These are phyloP conservation scores for Penicillium sp. DNA, from an alignment of 2,329 filamentous ascomycete genomes.

Conservation along the genomic window DNA sequence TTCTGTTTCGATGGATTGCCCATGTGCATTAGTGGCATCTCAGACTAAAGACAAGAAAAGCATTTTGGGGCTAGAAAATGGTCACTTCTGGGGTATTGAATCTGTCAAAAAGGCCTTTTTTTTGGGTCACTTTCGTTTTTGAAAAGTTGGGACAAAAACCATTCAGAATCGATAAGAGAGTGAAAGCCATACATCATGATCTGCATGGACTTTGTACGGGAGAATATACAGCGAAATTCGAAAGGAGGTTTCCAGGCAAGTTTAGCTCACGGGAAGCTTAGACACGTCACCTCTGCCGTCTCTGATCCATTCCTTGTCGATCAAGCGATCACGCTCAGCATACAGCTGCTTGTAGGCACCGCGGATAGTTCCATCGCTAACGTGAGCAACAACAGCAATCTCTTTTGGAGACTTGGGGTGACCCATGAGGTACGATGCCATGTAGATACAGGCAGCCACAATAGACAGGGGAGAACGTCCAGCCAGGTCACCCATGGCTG, in stretches of 20 bases:
- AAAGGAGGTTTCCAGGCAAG: background rate
- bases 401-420: conserved; percentile 79
- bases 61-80: background rate
- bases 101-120: background rate
- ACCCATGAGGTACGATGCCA: conserved; percentile 84
- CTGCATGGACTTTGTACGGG: background rate
- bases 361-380: conserved; percentile 95
- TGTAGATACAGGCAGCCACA: conserved; percentile 94
- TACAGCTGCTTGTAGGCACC: conserved; percentile 92
- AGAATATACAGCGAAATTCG: background rate
- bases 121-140: background rate
- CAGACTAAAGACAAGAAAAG: background rate
- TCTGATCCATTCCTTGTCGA: conserved; percentile 73
- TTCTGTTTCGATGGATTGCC: background rate
- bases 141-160: background rate
- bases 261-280: conserved; percentile 62
- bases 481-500: conserved; percentile 75
- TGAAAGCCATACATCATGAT: background rate
- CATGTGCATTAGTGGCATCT: background rate
- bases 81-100: background rate
- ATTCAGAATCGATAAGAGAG: background rate
- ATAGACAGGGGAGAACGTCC: conserved; percentile 92
- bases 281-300: conserved; percentile 70
- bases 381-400: conserved; percentile 79
- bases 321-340: conserved; percentile 68